A percentile compares a stretch with the other conserved stretches of the same genome.
Conservation (phyloP, 176 grass and related monocot genomes). For the Phragmites australis region DNA sequence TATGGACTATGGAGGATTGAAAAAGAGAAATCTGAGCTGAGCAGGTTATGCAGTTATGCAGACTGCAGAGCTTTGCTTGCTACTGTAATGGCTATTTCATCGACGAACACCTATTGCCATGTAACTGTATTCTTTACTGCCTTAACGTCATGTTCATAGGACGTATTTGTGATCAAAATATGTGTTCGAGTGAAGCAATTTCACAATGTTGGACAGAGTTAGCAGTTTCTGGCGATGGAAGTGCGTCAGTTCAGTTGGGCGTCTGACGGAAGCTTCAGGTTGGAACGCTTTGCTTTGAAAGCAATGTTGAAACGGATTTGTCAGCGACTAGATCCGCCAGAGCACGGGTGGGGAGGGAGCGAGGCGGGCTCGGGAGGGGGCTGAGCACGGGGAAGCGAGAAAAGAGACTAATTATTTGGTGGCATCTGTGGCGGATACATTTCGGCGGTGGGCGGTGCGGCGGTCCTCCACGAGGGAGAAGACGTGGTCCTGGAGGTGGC, state of each 20-base stretch:
- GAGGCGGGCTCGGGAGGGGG: too few species aligned
- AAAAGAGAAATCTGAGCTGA: background rate
- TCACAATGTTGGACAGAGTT: background rate
- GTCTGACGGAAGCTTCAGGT: too few species aligned
- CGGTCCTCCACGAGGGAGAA: slow-evolving; percentile 78
- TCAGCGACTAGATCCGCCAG: too few species aligned
- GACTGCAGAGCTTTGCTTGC: background rate
- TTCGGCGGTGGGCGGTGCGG: slow-evolving; percentile 47
- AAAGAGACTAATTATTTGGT: too few species aligned
- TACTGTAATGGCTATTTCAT: background rate
- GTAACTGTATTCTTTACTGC: too few species aligned
- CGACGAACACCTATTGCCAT: background rate
- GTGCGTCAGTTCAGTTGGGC: too few species aligned
- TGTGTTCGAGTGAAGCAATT: background rate
- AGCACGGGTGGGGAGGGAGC: too few species aligned
- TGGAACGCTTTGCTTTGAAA: slow-evolving; percentile 33
- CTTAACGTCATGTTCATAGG: too few species aligned
- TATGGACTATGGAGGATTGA: background rate
- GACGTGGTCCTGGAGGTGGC: slow-evolving; percentile 76
- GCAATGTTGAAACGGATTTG: background rate
- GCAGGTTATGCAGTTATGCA: background rate
- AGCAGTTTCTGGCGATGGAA: background rate
- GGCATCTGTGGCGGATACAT: too few species aligned
- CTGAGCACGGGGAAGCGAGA: too few species aligned
- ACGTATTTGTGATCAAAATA: too few species aligned